Evolutionary conservation across 75 land plant species (phyloP).

Genomic region (Selaginella moellendorffii): DNA sequence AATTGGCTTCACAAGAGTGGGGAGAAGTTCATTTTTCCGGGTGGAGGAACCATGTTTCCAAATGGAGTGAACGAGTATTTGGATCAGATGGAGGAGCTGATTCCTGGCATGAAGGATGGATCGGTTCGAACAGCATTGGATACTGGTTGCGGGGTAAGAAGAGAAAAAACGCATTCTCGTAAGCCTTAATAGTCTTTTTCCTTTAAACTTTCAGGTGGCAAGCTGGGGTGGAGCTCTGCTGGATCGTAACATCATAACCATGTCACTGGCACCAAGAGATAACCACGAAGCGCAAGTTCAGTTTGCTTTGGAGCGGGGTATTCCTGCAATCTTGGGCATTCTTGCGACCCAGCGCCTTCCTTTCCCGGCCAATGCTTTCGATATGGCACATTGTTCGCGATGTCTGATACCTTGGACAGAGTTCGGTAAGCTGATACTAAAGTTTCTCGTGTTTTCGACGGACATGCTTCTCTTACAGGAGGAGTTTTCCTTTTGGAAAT

Average conservation of each 20-base stretch:
- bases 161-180: not conserved
- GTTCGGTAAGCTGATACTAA: constrained; percentile 44
- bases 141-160: constrained; percentile 95
- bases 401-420: constrained; percentile 95
- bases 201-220: constrained; percentile 86
- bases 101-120: constrained; percentile 90
- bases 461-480: too few species aligned
- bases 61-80: constrained; percentile 70
- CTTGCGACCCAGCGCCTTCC: constrained; percentile 87
- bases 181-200: too few species aligned
- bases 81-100: constrained; percentile 58
- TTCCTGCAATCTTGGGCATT: constrained; percentile 88
- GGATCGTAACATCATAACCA: constrained; percentile 58
- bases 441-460: too few species aligned
- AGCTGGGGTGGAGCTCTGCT: constrained; percentile 93
- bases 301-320: constrained; percentile 89
- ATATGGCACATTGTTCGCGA: constrained; percentile 97
- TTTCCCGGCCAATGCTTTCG: constrained; percentile 85
- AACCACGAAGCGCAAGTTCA: constrained; percentile 98
- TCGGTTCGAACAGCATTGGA: constrained; percentile 81
- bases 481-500: constrained; percentile 62
- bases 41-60: constrained; percentile 97
- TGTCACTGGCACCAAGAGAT: constrained; percentile 92
- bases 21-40: constrained; percentile 88
- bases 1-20: constrained; percentile 83